A percentile compares a stretch with the other conserved stretches of the same genome.
These are phyloP conservation scores for Saprolegnia diclina DNA, from an alignment of 352 stramenopile genomes.

Conservation along the genomic window DNA sequence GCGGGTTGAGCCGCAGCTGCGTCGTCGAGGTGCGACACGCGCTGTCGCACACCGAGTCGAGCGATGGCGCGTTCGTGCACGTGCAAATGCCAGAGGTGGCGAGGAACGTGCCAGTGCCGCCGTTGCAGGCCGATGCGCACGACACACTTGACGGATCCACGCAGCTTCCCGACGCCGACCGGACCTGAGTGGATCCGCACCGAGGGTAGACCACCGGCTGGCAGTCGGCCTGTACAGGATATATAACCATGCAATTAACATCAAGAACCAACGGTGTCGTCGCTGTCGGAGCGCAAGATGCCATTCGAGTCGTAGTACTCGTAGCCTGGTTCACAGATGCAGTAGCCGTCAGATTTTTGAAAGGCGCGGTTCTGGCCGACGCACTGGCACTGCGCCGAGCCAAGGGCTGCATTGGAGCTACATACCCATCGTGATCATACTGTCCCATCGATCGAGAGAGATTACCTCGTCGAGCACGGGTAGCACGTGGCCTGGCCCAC, in stretches of 20 bases:
- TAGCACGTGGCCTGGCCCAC: slow-evolving; percentile 65
- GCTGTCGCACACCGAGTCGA: slow-evolving; percentile 77
- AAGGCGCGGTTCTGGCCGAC: slow-evolving; percentile 85
- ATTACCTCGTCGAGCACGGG: slow-evolving; percentile 71
- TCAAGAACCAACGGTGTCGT: slow-evolving; percentile 34
- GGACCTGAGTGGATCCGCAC: slow-evolving; percentile 66
- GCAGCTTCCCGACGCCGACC: slow-evolving; percentile 66
- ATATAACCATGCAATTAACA: background rate
- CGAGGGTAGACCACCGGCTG: slow-evolving; percentile 88
- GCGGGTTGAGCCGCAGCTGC: slow-evolving; percentile 56
- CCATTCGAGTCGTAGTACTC: slow-evolving; percentile 88
- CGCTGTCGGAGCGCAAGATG: slow-evolving; percentile 69
- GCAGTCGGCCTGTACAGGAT: slow-evolving; percentile 67
- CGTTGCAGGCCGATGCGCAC: slow-evolving; percentile 52
- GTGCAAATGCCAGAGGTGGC: slow-evolving; percentile 81
- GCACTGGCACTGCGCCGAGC: slow-evolving; percentile 71
- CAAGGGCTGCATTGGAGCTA: slow-evolving; percentile 23
- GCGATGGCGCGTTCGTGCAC: slow-evolving; percentile 61
- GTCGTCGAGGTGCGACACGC: slow-evolving; percentile 51
- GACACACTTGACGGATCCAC: slow-evolving; percentile 39
- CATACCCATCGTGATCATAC: background rate
- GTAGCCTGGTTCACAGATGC: slow-evolving; percentile 87
- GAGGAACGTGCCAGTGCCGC: slow-evolving; percentile 69
- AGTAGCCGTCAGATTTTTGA: slow-evolving; percentile 87
- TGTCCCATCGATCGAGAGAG: background rate